Evolutionary conservation across 163 green algal genomes (phyloP).

Genomic region (Scenedesmus sp.): DNA sequence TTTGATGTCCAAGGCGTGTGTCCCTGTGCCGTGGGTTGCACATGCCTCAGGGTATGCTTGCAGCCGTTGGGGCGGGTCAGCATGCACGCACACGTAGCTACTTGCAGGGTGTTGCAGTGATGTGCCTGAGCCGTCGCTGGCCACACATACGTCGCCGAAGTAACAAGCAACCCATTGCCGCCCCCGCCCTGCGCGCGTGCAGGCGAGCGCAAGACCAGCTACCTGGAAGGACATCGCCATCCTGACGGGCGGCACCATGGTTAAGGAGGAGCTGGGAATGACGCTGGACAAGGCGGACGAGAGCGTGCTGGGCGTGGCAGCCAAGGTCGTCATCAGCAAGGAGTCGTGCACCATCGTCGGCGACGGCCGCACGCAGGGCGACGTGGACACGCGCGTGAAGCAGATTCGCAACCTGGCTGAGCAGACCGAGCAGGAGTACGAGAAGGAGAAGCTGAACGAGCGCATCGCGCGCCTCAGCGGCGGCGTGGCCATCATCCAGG

Average conservation of each 20-base stretch:
- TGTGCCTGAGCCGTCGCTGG: too few species aligned
- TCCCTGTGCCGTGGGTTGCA: too few species aligned
- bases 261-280: conserved; percentile 97
- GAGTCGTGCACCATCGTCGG: conserved; percentile 98
- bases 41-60: too few species aligned
- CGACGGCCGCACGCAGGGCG: conserved; percentile 81
- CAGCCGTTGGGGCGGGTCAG: too few species aligned
- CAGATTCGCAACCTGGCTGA: conserved; percentile 95
- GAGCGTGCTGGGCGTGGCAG: conserved; percentile 93
- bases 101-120: too few species aligned
- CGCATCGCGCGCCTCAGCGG: conserved; percentile 96
- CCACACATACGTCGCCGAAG: too few species aligned
- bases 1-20: too few species aligned
- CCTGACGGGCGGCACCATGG: conserved; percentile 93
- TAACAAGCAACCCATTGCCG: too few species aligned
- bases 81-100: too few species aligned
- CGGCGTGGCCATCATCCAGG: conserved; percentile 97
- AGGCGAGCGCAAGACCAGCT: conserved; percentile 96
- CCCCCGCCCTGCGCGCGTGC: too few species aligned
- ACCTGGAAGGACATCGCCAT: conserved; percentile 99
- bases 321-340: conserved; percentile 94
- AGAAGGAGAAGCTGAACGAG: conserved; percentile 99
- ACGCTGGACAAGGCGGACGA: conserved; percentile 95
- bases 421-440: conserved; percentile 95
- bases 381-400: conserved; percentile 94